Conservation (phyloP, 331 rosid genomes). For the Quercus tomentella region DNA sequence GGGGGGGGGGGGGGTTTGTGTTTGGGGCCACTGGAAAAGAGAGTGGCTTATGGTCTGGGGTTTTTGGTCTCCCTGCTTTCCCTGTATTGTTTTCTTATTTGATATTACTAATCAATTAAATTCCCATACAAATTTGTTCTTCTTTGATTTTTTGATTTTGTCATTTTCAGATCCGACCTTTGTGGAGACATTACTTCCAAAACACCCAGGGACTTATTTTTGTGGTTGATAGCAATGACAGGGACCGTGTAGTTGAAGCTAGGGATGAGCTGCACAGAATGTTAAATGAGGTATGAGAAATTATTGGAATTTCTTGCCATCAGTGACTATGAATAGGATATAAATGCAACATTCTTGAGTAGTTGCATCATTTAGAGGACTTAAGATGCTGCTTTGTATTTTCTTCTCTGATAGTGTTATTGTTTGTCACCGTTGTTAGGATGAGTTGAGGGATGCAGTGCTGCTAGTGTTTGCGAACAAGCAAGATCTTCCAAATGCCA, state of each 20-base stretch:
- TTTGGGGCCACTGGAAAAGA: too few species aligned
- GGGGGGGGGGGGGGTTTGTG: too few species aligned
- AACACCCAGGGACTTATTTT: conserved; percentile 90
- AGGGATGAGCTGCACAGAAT: conserved; percentile 95
- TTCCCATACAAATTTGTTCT: neutral
- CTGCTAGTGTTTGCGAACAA: conserved; percentile 93
- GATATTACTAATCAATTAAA: neutral
- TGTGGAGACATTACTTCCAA: conserved; percentile 96
- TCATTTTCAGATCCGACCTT: conserved; percentile 66
- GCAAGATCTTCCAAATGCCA: conserved; percentile 98
- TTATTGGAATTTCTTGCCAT: neutral
- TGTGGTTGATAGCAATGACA: conserved; percentile 90
- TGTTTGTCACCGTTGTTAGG: conserved; percentile 38
- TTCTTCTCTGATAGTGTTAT: neutral
- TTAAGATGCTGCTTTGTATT: conserved; percentile 1
- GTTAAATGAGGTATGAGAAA: conserved; percentile 69
- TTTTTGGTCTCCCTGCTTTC: neutral
- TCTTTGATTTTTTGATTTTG: neutral
- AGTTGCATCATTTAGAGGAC: neutral
- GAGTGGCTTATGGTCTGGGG: neutral
- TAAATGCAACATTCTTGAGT: neutral
- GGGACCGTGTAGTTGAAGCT: conserved; percentile 88
- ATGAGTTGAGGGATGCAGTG: conserved; percentile 92
- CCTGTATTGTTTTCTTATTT: neutral
- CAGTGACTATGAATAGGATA: neutral